Evolutionary conservation across 73 alveolate genomes (phyloP).

Genomic region (Stentor roeselii): DNA sequence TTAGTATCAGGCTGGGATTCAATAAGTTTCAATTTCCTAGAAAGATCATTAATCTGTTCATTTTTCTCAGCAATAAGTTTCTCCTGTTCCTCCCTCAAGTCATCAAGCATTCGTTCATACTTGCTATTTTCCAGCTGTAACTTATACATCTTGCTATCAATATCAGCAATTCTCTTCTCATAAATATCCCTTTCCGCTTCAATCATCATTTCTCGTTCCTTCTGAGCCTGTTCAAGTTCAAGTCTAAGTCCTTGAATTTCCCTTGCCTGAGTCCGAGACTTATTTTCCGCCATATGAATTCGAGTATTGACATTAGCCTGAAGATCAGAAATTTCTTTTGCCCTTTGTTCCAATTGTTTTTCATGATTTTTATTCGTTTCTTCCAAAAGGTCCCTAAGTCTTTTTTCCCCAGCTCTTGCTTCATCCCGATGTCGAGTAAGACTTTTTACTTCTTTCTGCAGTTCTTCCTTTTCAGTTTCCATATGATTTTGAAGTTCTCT

Average conservation of each 20-base stretch:
- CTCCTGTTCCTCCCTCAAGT: not conserved
- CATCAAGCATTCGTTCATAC: not conserved
- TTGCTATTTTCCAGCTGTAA: not conserved
- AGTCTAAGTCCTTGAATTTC: not conserved
- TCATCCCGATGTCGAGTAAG: not conserved
- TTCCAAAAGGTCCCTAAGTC: not conserved
- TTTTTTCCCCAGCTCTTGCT: not conserved
- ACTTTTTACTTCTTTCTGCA: not conserved
- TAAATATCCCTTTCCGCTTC: conserved; percentile 5
- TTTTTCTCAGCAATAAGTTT: not conserved
- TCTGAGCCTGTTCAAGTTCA: not conserved
- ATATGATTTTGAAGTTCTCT: not conserved
- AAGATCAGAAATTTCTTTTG: not conserved
- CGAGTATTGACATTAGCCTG: not conserved
- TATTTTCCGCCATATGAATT: not conserved
- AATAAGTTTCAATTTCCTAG: not conserved
- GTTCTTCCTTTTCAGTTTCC: not conserved
- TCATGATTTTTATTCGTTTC: not conserved
- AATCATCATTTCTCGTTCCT: not conserved
- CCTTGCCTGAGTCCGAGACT: not conserved
- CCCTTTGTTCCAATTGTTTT: not conserved
- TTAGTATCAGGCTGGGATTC: not conserved
- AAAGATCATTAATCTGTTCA: not conserved
- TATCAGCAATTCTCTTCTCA: not conserved
- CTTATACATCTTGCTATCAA: not conserved